Evolutionary conservation across 208 protist species (phyloP), one percentile per base, ranked within the genome.

Genomic region (Spironucleus salmonicida): DNA sequence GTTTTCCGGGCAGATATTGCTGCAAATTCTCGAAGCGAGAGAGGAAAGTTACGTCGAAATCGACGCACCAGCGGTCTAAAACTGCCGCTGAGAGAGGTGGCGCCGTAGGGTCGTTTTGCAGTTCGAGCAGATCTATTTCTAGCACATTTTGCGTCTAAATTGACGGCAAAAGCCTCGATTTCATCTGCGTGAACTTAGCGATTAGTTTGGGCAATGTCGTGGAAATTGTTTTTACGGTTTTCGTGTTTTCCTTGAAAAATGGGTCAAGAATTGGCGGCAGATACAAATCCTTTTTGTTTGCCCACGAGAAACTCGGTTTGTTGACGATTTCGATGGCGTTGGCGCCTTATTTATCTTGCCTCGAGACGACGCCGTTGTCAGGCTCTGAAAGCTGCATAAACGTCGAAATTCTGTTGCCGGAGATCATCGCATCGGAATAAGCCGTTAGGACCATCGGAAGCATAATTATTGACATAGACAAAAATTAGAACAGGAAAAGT

Each of bases 301-400:
- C 34, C 64, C 64, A 71, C 32, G 30, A 45, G 64, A 71, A 71
- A 35, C 64, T 71, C 11, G 64, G 64, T 35, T 71, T 35, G 2
- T n/a, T n/a, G 40, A 35, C 19, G 30, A 38, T 42, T n/a, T 71
- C 45, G 64, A 71, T 11, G 23, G 34, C 64, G 45, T 53, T 53
- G 11, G 45, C 11, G 45, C 19, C 45, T 19, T 23, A 19, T 19
- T 53, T 19, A 19, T 53, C 11, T 4, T 23, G 4, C 45, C 19
- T 53, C 34, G 27, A 4, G 38, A 76, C 35, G 19, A 71, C 62
- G 27, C 62, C 71, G 2, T 67, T 7, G 29, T 74, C 32, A 1
- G 62, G 23, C 49, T 71, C 59, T 49, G 13, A 29, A 23, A 75
- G 39, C 39, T 34, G 34, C 41, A 80, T n/a, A 34, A 80, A 80